Evolutionary conservation across 2,329 filamentous ascomycete genomes (phyloP), one percentile per base, ranked within the genome.

Genomic region (Stemphylium vesicarium): DNA sequence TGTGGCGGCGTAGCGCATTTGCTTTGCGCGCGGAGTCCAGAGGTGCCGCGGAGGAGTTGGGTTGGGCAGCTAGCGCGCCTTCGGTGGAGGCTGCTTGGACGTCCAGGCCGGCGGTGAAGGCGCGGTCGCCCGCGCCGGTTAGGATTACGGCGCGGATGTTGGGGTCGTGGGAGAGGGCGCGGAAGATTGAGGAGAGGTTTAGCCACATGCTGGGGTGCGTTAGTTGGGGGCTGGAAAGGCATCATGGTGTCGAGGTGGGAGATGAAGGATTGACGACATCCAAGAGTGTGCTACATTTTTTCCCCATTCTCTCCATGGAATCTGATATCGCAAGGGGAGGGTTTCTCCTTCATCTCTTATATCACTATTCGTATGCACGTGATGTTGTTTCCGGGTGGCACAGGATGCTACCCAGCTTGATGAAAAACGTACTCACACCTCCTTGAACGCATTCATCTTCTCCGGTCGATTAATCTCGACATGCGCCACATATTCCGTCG

Each of bases 371-470:
- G 0, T 4, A 1, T 13, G 6, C 20, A 37, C 29, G 13, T 53
- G 37, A 41, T 7, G 18, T 6, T 29, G 26, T 9, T 29, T 9
- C n/a, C 10, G 3, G n/a, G n/a, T n/a, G n/a, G n/a, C n/a, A n/a
- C n/a, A n/a, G n/a, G n/a, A n/a, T n/a, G 12, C 8, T 18, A 12
- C 12, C 12, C 8, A 4, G 20, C 24, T 10, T 13, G 35, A 16
- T 20, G 41, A 35, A 37, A 18, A 50, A 37, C 38, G 2, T 24
- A 77, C 79, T 64, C 75, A 85, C 84, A 77, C 79, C 73, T 91
- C 87, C 63, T 86, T 84, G 75, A 96, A 97, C 61, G 93, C 87
- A 75, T 98, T 98, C 74, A 97, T 80, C 80, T 96, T 96, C 63
- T 85, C 77, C 1, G 93, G 86, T 1, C 93, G 85, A 80, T 96